Conservation (phyloP, 768 basidiomycete genomes). For the Thelephora ganbajun region DNA sequence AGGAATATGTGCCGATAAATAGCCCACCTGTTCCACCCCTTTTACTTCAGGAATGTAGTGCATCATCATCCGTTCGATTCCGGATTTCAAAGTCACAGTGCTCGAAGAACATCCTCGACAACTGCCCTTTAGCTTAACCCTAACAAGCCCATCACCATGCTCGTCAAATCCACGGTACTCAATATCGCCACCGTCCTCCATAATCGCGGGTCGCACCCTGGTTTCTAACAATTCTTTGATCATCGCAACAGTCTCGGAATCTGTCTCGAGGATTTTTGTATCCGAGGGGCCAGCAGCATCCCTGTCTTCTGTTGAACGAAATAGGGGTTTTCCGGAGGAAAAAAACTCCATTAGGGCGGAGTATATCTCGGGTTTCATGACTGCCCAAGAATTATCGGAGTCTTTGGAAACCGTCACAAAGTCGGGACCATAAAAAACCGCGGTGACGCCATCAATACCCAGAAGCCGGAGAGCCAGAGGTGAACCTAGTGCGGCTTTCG, state of each 20-base stretch:
- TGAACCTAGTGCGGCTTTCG: slow-evolving; percentile 72
- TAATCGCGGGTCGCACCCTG: slow-evolving; percentile 88
- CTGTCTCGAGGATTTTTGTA: slow-evolving; percentile 84
- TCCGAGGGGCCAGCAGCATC: slow-evolving; percentile 85
- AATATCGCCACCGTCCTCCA: slow-evolving; percentile 98
- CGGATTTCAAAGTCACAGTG: slow-evolving; percentile 89
- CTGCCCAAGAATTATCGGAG: slow-evolving; percentile 70
- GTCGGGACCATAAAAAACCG: slow-evolving; percentile 93
- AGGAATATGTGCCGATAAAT: neutral
- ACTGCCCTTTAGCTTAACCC: slow-evolving; percentile 89
- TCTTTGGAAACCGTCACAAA: slow-evolving; percentile 96
- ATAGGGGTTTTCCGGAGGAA: slow-evolving; percentile 78
- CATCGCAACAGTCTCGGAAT: slow-evolving; percentile 96
- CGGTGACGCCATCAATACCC: slow-evolving; percentile 83
- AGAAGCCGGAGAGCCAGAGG: slow-evolving; percentile 92
- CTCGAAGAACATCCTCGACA: slow-evolving; percentile 93
- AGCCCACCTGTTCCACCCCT: slow-evolving; percentile 70
- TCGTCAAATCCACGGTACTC: slow-evolving; percentile 89
- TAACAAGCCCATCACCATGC: slow-evolving; percentile 49
- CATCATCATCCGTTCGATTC: slow-evolving; percentile 98
- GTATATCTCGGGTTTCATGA: slow-evolving; percentile 95
- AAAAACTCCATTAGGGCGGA: slow-evolving; percentile 95
- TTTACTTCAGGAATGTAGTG: slow-evolving; percentile 97
- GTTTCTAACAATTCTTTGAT: slow-evolving; percentile 96
- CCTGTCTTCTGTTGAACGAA: slow-evolving; percentile 68